Base-by-base conservation (phyloP, 805 yeast genomes). In the Huiozyma sinensis region DNA sequence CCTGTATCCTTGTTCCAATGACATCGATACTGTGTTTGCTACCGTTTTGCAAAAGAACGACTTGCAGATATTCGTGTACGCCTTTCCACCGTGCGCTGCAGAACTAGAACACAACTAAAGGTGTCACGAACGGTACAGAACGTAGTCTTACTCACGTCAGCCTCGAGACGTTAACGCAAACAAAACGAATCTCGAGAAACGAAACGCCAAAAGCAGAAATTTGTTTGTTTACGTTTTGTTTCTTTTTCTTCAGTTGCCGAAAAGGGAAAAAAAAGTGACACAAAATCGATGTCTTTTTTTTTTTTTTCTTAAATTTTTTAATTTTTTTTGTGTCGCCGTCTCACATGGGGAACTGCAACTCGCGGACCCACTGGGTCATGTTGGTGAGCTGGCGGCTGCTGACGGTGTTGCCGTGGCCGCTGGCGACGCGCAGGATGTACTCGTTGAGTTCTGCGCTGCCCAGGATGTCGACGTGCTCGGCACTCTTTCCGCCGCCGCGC, bases 401-500 rank as follows among this genome's bases (percentile, higher is more conserved):
- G 46, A 92, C 83, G 13, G 69, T 61, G 40, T 77, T 77, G 2
- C 94, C 95, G 33, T 70, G 61, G 0, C 98, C 98, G 37, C 85
- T 70, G 1, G 89, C 97, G 12, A 92, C 87, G 48, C 75, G 75
- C 44, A 90, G 67, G 9, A 92, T 69, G 55, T 89, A 67, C 57
- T 92, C 98, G 59, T 92, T 92, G 60, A 92, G 68, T 57, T 83
- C 95, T 1, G 97, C 86, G 49, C 95, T 79, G 2, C 98, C 98
- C 39, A 92, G 69, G 39, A 92, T 89, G 60, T 92, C 98, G 29
- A 92, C 98, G 63, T 92, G 98, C 56, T 92, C 98, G 1, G 97
- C 97, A 0, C 97, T 90, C 60, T 83, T 84, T 8, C 96, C 94
- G 10, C 98, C 98, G 28, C 98, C 98, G 51, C 98, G 75, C 32